Conservation (phyloP, 805 yeast genomes). For the Lipomyces japonicus region DNA sequence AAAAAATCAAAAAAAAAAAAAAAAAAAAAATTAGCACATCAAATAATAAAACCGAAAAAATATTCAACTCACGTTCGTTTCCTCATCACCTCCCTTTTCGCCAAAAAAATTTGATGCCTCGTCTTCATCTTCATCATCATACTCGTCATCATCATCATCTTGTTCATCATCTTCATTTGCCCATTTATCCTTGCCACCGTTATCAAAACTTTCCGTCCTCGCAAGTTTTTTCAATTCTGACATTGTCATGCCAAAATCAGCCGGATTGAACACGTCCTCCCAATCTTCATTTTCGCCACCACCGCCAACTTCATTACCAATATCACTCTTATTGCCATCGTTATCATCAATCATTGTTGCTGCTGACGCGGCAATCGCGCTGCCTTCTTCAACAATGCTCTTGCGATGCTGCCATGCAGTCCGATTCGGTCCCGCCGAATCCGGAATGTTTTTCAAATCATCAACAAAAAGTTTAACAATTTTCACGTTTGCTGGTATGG, state of each 20-base stretch:
- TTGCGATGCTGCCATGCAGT: conserved; percentile 34
- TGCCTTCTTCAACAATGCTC: no score
- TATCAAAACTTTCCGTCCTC: conserved; percentile 15
- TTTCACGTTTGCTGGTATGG: conserved; percentile 64
- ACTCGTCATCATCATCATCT: conserved; percentile 72
- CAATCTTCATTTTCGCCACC: conserved; percentile 42
- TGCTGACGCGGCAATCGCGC: no score
- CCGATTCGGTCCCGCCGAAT: conserved; percentile 41
- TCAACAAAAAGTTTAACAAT: conserved; percentile 65
- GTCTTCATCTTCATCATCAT: not conserved
- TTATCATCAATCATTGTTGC: conserved; percentile 14
- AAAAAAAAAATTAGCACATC: not conserved
- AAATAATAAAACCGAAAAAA: not conserved
- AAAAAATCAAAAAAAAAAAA: no score
- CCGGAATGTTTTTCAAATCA: conserved; percentile 66
- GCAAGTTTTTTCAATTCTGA: conserved; percentile 20
- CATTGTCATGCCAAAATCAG: conserved; percentile 30
- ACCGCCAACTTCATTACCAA: conserved; percentile 29
- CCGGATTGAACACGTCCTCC: conserved; percentile 36
- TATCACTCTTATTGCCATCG: no score
- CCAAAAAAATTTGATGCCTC: conserved; percentile 7
- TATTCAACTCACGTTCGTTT: conserved; percentile 11
- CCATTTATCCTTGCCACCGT: conserved; percentile 7
- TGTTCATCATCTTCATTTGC: conserved; percentile 51
- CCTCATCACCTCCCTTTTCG: conserved; percentile 18